Evolutionary conservation across 805 yeast species (phyloP).

Genomic region (Candida dajiaensis): DNA sequence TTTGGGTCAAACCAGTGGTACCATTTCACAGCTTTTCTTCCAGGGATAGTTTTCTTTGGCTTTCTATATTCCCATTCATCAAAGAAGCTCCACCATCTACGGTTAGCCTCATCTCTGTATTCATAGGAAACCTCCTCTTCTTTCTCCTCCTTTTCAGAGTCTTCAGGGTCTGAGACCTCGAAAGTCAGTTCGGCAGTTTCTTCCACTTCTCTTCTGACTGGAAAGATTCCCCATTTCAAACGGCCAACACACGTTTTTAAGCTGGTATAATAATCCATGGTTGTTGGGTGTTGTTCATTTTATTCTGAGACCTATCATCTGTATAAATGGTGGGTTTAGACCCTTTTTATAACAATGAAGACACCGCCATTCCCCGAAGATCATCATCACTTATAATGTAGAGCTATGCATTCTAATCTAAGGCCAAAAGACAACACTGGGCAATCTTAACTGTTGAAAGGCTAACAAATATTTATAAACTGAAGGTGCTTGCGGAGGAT

Average conservation of each 20-base stretch:
- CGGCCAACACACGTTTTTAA: conserved; percentile 8
- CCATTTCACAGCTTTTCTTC: conserved; percentile 6
- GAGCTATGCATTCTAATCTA: too few relatives aligned
- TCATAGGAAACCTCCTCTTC: conserved; percentile 21
- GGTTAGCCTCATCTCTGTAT: conserved; percentile 46
- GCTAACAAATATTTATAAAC: too few relatives aligned
- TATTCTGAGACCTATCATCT: too few relatives aligned
- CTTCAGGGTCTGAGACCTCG: background rate
- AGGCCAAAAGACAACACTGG: too few relatives aligned
- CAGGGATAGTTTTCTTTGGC: background rate
- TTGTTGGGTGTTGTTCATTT: background rate
- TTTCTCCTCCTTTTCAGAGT: conserved; percentile 7
- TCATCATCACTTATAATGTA: too few relatives aligned
- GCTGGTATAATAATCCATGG: background rate
- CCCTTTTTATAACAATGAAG: too few relatives aligned
- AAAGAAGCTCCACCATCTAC: conserved; percentile 51
- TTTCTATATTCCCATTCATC: conserved; percentile 44
- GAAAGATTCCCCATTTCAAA: conserved; percentile 30
- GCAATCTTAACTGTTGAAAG: too few relatives aligned
- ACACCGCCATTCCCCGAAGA: too few relatives aligned
- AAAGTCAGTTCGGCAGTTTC: conserved; percentile 11
- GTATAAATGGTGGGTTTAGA: too few relatives aligned
- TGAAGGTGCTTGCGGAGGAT: too few relatives aligned
- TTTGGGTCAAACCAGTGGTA: conserved; percentile 11
- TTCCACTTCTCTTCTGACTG: conserved; percentile 22